Percentiles rank a stretch among this genome's conserved stretches.
Conservation (phyloP, 2,329 filamentous ascomycete species). For the Exophiala sp. region DNA sequence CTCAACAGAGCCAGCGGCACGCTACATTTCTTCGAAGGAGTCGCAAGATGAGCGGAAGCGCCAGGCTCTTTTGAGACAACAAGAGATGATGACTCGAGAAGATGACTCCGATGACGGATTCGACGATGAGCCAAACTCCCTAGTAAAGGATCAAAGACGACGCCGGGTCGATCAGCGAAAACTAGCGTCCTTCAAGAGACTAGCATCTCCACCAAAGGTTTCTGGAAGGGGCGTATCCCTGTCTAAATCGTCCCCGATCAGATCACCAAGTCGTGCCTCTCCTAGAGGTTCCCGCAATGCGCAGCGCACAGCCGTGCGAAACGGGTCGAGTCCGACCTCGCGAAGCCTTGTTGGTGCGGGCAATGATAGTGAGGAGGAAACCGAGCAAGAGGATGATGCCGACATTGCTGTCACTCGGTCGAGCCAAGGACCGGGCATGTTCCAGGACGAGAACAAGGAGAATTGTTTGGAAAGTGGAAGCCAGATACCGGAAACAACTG, state of each 20-base stretch:
- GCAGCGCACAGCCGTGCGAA: background rate
- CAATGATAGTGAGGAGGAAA: constrained; percentile 42
- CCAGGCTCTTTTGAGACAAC: constrained; percentile 29
- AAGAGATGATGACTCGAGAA: constrained; percentile 31
- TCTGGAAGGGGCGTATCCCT: constrained; percentile 1
- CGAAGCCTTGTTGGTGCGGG: background rate
- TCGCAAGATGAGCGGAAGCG: constrained; percentile 41
- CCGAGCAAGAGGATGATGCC: constrained; percentile 42
- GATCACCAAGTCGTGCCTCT: background rate
- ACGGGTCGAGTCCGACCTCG: background rate
- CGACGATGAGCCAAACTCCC: constrained; percentile 3
- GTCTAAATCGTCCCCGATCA: constrained; percentile 20
- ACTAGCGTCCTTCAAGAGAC: constrained; percentile 5
- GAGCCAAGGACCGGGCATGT: constrained; percentile 31
- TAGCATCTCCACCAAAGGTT: constrained; percentile 15
- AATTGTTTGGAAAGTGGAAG: constrained; percentile 35
- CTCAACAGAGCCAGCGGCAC: constrained; percentile 38
- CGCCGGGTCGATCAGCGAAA: constrained; percentile 9
- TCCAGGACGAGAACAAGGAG: constrained; percentile 45
- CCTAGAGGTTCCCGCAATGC: background rate
- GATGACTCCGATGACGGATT: constrained; percentile 29
- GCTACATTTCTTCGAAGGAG: constrained; percentile 44
- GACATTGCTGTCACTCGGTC: constrained; percentile 28
- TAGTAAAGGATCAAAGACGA: constrained; percentile 12
- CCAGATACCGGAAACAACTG: constrained; percentile 31